These are phyloP conservation scores for Penicillium canescens DNA, from an alignment of 495 filamentous ascomycete genomes.

Conservation along the genomic window DNA sequence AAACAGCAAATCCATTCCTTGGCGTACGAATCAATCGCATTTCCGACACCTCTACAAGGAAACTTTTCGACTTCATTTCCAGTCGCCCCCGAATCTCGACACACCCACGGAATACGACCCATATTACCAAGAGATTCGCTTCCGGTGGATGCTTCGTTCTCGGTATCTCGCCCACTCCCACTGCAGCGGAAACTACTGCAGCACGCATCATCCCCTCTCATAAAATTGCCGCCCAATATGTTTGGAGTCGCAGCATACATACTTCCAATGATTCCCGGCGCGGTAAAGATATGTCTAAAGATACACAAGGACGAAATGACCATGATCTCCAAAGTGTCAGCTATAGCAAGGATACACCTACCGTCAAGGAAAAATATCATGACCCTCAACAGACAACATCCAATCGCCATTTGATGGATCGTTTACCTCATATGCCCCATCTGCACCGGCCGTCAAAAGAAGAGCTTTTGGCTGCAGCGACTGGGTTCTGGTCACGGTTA, in stretches of 20 bases:
- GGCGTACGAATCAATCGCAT: slow-evolving; percentile 32
- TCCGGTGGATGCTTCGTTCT: slow-evolving; percentile 41
- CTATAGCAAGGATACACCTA: slow-evolving; percentile 10
- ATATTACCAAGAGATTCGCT: slow-evolving; percentile 37
- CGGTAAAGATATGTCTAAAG: slow-evolving; percentile 7
- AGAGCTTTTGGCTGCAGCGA: slow-evolving; percentile 88
- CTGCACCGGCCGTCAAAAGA: slow-evolving; percentile 88
- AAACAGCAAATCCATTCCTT: slow-evolving; percentile 39
- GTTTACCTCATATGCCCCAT: slow-evolving; percentile 67
- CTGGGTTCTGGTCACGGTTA: slow-evolving; percentile 87
- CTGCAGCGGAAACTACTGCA: slow-evolving; percentile 35
- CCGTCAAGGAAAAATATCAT: neutral
- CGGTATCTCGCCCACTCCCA: slow-evolving; percentile 34
- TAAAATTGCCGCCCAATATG: slow-evolving; percentile 29
- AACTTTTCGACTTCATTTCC: slow-evolving; percentile 20
- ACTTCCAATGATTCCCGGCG: slow-evolving; percentile 25
- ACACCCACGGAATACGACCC: slow-evolving; percentile 21
- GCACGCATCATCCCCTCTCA: slow-evolving; percentile 35
- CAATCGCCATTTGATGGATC: slow-evolving; percentile 56
- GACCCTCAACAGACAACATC: slow-evolving; percentile 17
- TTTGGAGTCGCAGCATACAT: slow-evolving; percentile 38
- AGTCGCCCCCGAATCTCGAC: slow-evolving; percentile 20
- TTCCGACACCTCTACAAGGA: slow-evolving; percentile 16
- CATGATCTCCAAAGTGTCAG: slow-evolving; percentile 13
- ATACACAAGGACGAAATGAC: slow-evolving; percentile 9